These are phyloP conservation scores for Simplicillium aogashimaense DNA, from an alignment of 2,329 filamentous ascomycete species.

Conservation along the genomic window DNA sequence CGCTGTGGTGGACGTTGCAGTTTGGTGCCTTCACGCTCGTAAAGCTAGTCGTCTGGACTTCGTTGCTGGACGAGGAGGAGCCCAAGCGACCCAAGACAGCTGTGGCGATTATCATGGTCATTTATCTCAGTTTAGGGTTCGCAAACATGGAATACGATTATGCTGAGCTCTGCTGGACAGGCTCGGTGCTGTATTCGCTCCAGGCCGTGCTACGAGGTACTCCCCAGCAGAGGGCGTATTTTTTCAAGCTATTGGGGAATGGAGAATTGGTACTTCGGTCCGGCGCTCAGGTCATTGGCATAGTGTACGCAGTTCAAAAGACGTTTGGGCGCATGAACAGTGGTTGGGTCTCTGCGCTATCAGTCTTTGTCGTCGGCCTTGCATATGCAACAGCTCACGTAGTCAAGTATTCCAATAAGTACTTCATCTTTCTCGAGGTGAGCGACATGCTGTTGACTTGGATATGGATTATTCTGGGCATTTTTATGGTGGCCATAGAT, in stretches of 20 bases:
- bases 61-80: too few relatives aligned
- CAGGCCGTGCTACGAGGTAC: constrained; percentile 10
- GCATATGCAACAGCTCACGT: constrained; percentile 13
- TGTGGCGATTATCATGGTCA: background rate
- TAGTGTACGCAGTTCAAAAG: constrained; percentile 4
- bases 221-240: constrained; percentile 6
- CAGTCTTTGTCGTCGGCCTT: constrained; percentile 4
- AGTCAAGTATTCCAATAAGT: constrained; percentile 22
- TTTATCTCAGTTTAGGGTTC: constrained; percentile 16
- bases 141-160: constrained; percentile 19
- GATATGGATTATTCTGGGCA: constrained; percentile 15
- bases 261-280: background rate
- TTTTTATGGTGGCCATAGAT: constrained; percentile 7
- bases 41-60: too few relatives aligned
- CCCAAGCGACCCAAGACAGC: too few relatives aligned
- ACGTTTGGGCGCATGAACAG: background rate
- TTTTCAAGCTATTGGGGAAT: constrained; percentile 4
- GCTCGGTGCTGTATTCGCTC: constrained; percentile 16
- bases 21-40: too few relatives aligned
- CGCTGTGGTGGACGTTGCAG: too few relatives aligned
- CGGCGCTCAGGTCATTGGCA: constrained; percentile 4
- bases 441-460: constrained; percentile 19
- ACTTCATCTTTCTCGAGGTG: constrained; percentile 27
- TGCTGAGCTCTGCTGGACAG: constrained; percentile 14
- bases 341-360: constrained; percentile 8